A percentile compares a stretch with the other conserved stretches of the same genome.
These are phyloP conservation scores for Annulohypoxylon moriforme DNA, from an alignment of 495 filamentous ascomycete genomes.

Conservation along the genomic window DNA sequence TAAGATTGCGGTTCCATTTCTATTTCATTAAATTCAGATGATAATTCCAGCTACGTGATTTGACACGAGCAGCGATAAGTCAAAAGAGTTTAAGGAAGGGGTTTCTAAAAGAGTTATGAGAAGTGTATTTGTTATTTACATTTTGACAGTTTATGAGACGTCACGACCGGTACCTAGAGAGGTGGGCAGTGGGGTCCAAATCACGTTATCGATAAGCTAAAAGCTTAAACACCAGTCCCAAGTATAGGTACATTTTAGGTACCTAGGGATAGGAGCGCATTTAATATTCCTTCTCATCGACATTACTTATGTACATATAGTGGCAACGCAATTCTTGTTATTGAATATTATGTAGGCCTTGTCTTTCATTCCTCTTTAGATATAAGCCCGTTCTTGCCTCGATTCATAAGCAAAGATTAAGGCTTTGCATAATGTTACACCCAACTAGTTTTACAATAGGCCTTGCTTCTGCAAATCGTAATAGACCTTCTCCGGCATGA, in stretches of 20 bases:
- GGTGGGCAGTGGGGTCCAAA: not conserved
- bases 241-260: not conserved
- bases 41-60: not conserved
- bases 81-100: not conserved
- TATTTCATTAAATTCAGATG: not conserved
- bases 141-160: not conserved
- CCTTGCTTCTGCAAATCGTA: constrained; percentile 83
- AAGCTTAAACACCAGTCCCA: not conserved
- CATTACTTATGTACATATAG: too few relatives aligned
- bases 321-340: not conserved
- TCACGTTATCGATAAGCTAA: not conserved
- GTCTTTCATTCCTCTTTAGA: not conserved
- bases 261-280: not conserved
- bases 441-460: constrained; percentile 60
- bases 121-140: not conserved
- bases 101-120: not conserved
- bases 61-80: not conserved
- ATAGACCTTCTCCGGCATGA: constrained; percentile 98
- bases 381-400: not conserved
- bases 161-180: too few relatives aligned
- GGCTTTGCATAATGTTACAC: not conserved
- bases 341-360: not conserved
- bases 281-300: not conserved
- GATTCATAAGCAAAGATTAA: not conserved
- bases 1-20: constrained; percentile 25